Conservation (phyloP, 208 protist genomes). For the Leishmania gerbilli region DNA sequence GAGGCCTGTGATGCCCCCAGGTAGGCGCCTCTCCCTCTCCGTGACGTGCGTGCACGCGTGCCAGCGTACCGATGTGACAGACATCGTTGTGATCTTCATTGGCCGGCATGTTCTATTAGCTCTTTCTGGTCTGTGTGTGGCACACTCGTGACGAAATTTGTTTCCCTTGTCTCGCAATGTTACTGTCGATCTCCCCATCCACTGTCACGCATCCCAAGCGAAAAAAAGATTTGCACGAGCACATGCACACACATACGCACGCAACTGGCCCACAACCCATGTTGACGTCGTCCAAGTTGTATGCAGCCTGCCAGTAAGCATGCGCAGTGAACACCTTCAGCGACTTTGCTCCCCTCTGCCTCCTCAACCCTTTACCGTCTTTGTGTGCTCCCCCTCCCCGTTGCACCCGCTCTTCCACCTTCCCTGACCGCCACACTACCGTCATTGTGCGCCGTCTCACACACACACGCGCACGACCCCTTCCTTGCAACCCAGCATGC, state of each 20-base stretch:
- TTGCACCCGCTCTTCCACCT: neutral
- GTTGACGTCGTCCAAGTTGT: neutral
- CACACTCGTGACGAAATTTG: neutral
- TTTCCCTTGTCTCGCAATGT: neutral
- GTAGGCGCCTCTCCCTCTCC: neutral
- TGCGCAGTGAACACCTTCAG: neutral
- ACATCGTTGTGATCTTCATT: neutral
- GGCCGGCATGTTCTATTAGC: neutral
- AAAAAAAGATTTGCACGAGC: neutral
- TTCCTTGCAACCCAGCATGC: neutral
- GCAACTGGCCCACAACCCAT: neutral
- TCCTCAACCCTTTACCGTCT: constrained; percentile 2
- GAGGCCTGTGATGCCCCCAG: neutral
- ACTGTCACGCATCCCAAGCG: neutral
- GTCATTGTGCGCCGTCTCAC: neutral
- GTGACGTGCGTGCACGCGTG: neutral
- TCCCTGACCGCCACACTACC: neutral
- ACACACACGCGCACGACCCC: neutral
- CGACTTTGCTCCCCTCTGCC: neutral
- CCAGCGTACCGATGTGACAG: neutral
- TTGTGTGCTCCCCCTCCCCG: neutral
- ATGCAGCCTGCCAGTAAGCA: neutral
- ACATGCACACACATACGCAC: neutral
- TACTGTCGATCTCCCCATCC: neutral
- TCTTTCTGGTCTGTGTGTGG: neutral